A percentile compares a stretch with the other conserved stretches of the same genome.
phyloP scores from a whole-genome alignment of 2,329 filamentous ascomycete genomes.

The Cordyceps cateniannulata region DNA sequence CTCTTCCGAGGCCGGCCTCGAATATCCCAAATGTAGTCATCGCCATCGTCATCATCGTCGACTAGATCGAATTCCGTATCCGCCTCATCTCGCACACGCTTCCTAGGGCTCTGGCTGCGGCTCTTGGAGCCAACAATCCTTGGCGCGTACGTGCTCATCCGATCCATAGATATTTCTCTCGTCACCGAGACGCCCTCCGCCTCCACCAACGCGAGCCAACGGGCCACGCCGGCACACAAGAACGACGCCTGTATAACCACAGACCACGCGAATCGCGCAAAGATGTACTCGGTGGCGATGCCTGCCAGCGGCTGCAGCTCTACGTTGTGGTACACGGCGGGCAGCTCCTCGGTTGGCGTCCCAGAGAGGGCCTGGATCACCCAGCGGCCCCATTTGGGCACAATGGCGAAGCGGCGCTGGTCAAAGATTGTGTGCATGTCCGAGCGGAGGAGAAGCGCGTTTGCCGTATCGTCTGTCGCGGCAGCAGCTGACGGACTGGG shows the following conservation, averaged over 20 bases:
- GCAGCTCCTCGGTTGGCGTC: not conserved
- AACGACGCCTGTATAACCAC: not conserved
- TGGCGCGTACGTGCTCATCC: not conserved
- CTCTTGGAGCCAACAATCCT: not conserved
- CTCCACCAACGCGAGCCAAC: not conserved
- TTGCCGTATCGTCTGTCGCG: not conserved
- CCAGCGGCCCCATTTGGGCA: not conserved
- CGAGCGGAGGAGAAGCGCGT: not conserved
- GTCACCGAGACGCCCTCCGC: not conserved
- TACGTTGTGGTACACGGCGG: not conserved
- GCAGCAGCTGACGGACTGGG: not conserved
- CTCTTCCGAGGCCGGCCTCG: not conserved
- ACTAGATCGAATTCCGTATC: not conserved
- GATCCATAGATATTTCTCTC: not conserved
- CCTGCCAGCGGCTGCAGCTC: not conserved
- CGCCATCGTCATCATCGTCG: not conserved
- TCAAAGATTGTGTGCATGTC: not conserved
- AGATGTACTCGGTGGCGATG: not conserved
- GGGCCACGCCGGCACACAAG: not conserved
- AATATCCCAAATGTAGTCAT: not conserved
- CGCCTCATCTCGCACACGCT: not conserved
- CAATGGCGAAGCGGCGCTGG: not conserved
- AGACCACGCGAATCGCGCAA: not conserved
- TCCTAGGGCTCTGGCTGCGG: not conserved
- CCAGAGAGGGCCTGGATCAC: not conserved